Base-by-base conservation (phyloP, 306 rosid species). In the Vicia villosa region DNA sequence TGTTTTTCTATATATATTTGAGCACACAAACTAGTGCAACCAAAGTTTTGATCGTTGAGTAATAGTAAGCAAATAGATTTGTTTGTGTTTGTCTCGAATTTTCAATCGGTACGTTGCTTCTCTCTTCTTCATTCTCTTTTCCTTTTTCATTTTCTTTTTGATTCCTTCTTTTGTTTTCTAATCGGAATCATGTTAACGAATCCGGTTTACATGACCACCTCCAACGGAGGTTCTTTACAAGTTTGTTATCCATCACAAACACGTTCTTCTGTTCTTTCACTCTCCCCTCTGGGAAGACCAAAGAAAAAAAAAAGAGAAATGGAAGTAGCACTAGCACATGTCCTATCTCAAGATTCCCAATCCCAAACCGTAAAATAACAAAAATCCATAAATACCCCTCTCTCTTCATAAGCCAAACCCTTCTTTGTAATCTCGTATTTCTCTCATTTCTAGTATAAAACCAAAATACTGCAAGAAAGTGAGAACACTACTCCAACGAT, bases 341-440 rank as follows among this genome's bases (percentile, higher is more conserved):
- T 76, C 73, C 57, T n/a, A 16, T 60, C 60, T 60, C 68, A 5
- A 59, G 68, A 69, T 56, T 38, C 43, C 14, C 43, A 38, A 2
- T 62, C 84, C 76, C 63, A 79, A 43, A 69, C 63, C 70, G 69
- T 62, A 59, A 19, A 19, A 47, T 73, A 62, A 5, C 51, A 57
- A 50, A 82, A 85, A 68, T 76, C 89, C 89, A 71, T 81, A 74
- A 77, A 75, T 85, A 66, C 87, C 94, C 87, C 38, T 74, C 79
- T 2, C 47, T 34, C 62, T 13, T 19, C 26, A 11, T 30, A 26
- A 32, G 14, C 11, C 46, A 40, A 21, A 15, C 59, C 64, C 34
- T 32, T 13, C 15, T 37, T 37, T 62, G 30, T 24, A 7, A n/a
- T 45, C 17, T 45, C 51, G 38, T 10, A 6, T 54, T 22, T 54